These are phyloP conservation scores for Colletotrichum zoysiae DNA, from an alignment of 2,329 filamentous ascomycete species.

Conservation along the genomic window DNA sequence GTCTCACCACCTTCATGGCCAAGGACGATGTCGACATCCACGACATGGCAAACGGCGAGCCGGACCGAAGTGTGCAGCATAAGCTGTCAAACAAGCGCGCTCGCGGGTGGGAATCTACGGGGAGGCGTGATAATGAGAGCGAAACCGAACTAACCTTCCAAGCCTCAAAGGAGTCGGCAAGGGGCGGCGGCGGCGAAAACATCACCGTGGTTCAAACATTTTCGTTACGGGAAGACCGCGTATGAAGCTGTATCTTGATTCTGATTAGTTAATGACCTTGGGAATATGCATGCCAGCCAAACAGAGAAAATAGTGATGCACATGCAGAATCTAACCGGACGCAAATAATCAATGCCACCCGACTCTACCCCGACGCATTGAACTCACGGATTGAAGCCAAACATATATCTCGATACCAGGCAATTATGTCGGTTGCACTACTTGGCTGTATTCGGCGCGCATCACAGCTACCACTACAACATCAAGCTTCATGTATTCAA, in stretches of 20 bases:
- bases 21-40: slow-evolving; percentile 43
- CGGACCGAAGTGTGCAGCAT: slow-evolving; percentile 9
- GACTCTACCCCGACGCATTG: background rate
- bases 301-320: background rate
- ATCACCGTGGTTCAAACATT: slow-evolving; percentile 37
- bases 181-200: slow-evolving; percentile 30
- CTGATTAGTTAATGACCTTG: slow-evolving; percentile 1
- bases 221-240: slow-evolving; percentile 30
- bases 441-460: too few species aligned
- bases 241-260: background rate
- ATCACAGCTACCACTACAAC: too few species aligned
- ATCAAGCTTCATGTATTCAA: too few species aligned
- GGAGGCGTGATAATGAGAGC: slow-evolving; percentile 39
- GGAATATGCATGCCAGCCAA: background rate
- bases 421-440: too few species aligned
- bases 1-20: slow-evolving; percentile 47
- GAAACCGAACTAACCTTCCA: slow-evolving; percentile 41
- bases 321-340: background rate
- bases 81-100: slow-evolving; percentile 27
- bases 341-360: background rate
- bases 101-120: slow-evolving; percentile 35
- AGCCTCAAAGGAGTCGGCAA: slow-evolving; percentile 30
- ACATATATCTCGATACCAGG: too few species aligned
- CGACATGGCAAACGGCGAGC: slow-evolving; percentile 28
- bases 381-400: background rate